These are phyloP conservation scores for Amanita rubescens DNA, from an alignment of 768 basidiomycete genomes.

Conservation along the genomic window DNA sequence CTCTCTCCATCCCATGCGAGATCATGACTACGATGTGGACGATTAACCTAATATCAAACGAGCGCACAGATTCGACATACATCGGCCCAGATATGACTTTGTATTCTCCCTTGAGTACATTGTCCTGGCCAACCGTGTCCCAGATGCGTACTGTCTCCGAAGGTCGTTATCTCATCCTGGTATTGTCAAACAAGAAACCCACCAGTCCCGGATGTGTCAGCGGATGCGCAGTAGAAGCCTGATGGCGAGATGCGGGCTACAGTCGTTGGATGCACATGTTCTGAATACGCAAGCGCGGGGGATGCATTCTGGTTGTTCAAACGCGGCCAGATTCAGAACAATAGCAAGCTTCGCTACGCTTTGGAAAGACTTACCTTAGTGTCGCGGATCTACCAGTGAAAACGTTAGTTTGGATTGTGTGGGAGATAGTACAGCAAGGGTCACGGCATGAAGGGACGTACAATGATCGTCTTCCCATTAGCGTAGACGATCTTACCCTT, in stretches of 20 bases:
- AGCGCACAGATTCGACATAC: slow-evolving; percentile 33
- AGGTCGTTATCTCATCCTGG: background rate
- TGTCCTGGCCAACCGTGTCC: slow-evolving; percentile 86
- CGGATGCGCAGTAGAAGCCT: slow-evolving; percentile 94
- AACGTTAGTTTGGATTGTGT: background rate
- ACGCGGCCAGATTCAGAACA: slow-evolving; percentile 7
- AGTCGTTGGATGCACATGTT: slow-evolving; percentile 78
- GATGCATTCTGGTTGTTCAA: slow-evolving; percentile 61
- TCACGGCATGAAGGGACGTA: slow-evolving; percentile 33
- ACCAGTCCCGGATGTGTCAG: slow-evolving; percentile 78
- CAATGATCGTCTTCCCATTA: slow-evolving; percentile 79
- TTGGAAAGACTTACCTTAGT: slow-evolving; percentile 49
- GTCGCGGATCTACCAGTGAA: slow-evolving; percentile 61
- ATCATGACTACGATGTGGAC: slow-evolving; percentile 59
- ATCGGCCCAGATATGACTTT: slow-evolving; percentile 65
- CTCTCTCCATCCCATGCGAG: slow-evolving; percentile 96
- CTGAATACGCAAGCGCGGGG: slow-evolving; percentile 58
- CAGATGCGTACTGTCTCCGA: slow-evolving; percentile 73
- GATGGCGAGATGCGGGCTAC: slow-evolving; percentile 90
- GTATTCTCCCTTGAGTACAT: slow-evolving; percentile 75
- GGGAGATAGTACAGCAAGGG: background rate
- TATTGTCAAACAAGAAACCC: slow-evolving; percentile 10
- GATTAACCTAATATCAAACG: background rate
- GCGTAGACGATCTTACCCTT: slow-evolving; percentile 83
- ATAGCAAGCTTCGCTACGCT: background rate